A percentile compares a stretch with the other conserved stretches of the same genome.
Conservation (phyloP, 1,284 basidiomycete species). For the Rhodofomes roseus region DNA sequence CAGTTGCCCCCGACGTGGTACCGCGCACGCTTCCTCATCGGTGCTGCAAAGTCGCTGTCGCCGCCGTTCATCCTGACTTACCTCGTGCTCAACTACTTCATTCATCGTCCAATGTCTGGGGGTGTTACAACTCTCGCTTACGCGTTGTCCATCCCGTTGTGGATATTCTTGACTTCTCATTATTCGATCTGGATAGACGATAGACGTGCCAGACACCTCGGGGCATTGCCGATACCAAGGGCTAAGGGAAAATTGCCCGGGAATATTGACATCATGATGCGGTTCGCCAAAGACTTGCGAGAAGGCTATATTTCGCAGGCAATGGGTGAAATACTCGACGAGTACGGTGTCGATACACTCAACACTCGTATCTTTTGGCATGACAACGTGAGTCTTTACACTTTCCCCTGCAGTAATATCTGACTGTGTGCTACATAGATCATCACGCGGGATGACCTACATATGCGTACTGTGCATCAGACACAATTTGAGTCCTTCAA, state of each 20-base stretch:
- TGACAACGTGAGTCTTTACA: conserved; percentile 46
- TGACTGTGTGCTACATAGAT: not conserved
- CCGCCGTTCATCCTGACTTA: not conserved
- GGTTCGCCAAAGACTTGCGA: conserved; percentile 49
- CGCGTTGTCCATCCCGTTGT: not conserved
- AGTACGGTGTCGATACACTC: conserved; percentile 59
- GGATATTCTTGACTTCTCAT: not conserved
- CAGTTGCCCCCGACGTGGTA: not conserved
- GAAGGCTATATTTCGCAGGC: conserved; percentile 58
- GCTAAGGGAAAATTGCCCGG: conserved; percentile 65
- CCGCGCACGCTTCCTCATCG: conserved; percentile 3
- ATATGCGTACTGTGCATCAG: conserved; percentile 5
- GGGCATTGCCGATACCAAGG: conserved; percentile 47
- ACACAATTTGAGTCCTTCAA: conserved; percentile 36
- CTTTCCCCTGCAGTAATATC: not conserved
- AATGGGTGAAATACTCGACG: conserved; percentile 49
- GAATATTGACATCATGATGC: conserved; percentile 59
- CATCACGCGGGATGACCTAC: conserved; percentile 5
- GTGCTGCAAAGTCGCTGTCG: not conserved
- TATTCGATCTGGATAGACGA: conserved; percentile 2
- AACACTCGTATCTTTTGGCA: conserved; percentile 60
- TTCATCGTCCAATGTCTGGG: not conserved
- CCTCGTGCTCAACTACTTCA: not conserved
- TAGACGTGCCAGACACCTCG: conserved; percentile 23
- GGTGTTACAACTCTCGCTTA: not conserved